Base-by-base conservation (phyloP, 2,329 filamentous ascomycete genomes). In the Graphiopsis chlorocephala region DNA sequence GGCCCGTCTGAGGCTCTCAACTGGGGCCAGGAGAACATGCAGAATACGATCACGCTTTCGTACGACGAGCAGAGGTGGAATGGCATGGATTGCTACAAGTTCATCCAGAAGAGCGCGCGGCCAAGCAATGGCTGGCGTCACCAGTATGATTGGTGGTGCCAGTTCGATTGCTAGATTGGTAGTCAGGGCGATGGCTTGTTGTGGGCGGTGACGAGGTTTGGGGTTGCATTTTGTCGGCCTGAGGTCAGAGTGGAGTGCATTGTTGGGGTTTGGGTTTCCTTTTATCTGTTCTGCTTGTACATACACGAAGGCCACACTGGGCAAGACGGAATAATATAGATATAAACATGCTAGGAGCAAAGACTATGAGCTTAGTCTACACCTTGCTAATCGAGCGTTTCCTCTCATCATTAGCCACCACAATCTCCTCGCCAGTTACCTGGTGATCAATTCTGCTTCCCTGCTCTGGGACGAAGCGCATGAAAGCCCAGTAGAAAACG, bases 391-490 rank as follows among this genome's bases (percentile, higher is more conserved):
- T 26, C 25, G 35, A 45, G 28, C n/a, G 56, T 10, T 73, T 72
- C 66, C 73, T 74, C 42, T 70, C 72, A 65, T 77, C 75, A 17
- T 75, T 67, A 8, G 73, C 75, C 0, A 72, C 75, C 61, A 78
- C 74, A 61, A 77, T 88, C 57, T 86, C 86, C 73, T 89, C 87
- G 56, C 88, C 87, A n/a, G 81, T 83, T 33, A 80, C 80, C 14
- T 96, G 86, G 1, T 91, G 88, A 75, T 96, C 91, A 76, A 96
- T 83, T 88, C 93, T 93, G 61, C 95, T 88, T 81, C 95, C 95
- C 78, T 87, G 90, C 10, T 90, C 87, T n/a, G 75, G 74, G 61
- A 72, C 71, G 61, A 72, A 76, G 8, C 69, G 67, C 63, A 74
- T 77, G 66, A 77, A 73, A 31, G 47, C 61, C 66, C 68, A 76